Base-by-base conservation (phyloP, 495 filamentous ascomycete genomes). In the Penicillium psychrofluorescens region DNA sequence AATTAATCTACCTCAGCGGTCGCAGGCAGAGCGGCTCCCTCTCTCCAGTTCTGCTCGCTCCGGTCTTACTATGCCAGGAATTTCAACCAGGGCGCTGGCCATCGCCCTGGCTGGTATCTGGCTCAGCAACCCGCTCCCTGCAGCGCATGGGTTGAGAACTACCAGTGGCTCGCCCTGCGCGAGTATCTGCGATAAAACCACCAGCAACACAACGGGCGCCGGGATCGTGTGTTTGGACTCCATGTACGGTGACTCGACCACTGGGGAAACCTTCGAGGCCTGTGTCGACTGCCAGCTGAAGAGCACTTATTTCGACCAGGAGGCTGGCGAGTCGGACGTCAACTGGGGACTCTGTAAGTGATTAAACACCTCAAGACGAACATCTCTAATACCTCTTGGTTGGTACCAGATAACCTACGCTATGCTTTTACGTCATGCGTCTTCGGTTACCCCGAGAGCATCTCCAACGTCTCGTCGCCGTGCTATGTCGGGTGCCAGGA, bases 331-430 rank as follows among this genome's bases (percentile, higher is more conserved):
- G 55, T 71, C 71, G 5, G 80, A 85, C 53, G 56, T 79, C 0
- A 64, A 74, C 53, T 83, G 77, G 77, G 80, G 63, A 14, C 61
- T 85, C 13, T 84, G 77, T 80, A 68, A 56, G 77, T 61, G 16
- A 37, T 28, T 42, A 10, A 29, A 35, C 15, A 16, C 16, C 2
- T 35, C 8, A 15, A 31, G 2, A 15, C 9, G 14, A 6, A 36
- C 27, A 22, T 33, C 15, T 22, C 46, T 55, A 46, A 48, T 29
- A 16, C 2, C 28, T 36, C n/a, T 12, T 31, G 29, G 22, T 12
- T 31, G 29, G 22, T 22, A 36, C 10, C 44, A 78, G 74, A 65
- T 46, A 78, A 78, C 38, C 59, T 78, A 40, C 70, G 74, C 39
- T 78, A 63, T 44, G 64, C 71, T 5, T 60, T 69, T 35, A 65